Evolutionary conservation across 768 basidiomycete species (phyloP).

Genomic region (Lenzites betulinus): DNA sequence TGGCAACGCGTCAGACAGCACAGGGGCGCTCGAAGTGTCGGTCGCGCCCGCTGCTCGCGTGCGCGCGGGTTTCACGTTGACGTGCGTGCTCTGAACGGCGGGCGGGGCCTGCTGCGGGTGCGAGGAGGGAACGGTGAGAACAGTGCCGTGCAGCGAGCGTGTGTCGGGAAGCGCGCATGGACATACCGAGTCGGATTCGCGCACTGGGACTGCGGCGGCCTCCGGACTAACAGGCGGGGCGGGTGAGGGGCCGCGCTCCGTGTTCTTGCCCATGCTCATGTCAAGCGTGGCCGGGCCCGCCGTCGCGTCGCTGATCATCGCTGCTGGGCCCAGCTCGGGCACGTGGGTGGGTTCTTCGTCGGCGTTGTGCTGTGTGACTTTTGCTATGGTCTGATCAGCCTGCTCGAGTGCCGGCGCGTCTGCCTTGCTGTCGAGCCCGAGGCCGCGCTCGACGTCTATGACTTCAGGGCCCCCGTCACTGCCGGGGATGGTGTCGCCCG

Average conservation of each 20-base stretch:
- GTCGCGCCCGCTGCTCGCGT: too few relatives aligned
- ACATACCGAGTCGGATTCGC: neutral
- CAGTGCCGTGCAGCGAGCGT: neutral
- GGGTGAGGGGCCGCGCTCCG: neutral
- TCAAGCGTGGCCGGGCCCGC: neutral
- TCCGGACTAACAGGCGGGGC: neutral
- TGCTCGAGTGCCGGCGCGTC: neutral
- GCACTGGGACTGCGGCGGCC: neutral
- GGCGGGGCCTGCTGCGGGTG: neutral
- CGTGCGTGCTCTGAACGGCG: neutral
- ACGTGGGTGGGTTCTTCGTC: neutral
- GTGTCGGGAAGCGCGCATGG: neutral
- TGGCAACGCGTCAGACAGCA: too few relatives aligned
- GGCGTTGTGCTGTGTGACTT: neutral
- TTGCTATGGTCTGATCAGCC: neutral
- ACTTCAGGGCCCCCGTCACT: neutral
- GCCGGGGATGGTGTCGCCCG: neutral
- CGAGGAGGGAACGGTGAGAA: neutral
- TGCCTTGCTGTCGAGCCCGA: constrained; percentile 1
- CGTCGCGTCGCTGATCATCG: constrained; percentile 17
- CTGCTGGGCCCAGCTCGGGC: constrained; percentile 15
- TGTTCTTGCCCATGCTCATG: neutral
- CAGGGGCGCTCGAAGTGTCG: too few relatives aligned
- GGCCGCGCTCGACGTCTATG: constrained; percentile 14
- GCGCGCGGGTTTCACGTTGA: neutral